Evolutionary conservation across 805 yeast genomes (phyloP).

Genomic region (Torulaspora franciscae): DNA sequence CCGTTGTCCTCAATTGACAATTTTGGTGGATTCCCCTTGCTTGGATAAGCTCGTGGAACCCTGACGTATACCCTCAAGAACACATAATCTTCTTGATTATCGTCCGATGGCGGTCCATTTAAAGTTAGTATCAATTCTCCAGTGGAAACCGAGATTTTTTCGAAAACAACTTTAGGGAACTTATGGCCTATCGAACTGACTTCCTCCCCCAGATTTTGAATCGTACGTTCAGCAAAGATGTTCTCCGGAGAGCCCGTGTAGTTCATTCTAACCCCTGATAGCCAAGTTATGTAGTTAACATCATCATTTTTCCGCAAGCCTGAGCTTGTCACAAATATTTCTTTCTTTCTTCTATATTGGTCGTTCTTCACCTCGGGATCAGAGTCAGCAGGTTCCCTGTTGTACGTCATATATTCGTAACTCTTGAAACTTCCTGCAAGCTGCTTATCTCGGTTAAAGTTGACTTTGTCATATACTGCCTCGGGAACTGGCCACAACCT

Average conservation of each 20-base stretch:
- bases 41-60: constrained; percentile 74
- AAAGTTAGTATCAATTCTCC: constrained; percentile 75
- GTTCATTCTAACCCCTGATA: constrained; percentile 78
- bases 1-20: constrained; percentile 76
- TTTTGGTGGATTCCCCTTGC: constrained; percentile 43
- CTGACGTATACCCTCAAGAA: constrained; percentile 66
- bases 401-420: constrained; percentile 45
- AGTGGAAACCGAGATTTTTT: constrained; percentile 80
- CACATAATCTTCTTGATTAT: constrained; percentile 40
- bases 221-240: constrained; percentile 35
- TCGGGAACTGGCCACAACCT: constrained; percentile 71
- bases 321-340: constrained; percentile 39
- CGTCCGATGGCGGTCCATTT: constrained; percentile 67
- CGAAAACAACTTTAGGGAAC: constrained; percentile 82
- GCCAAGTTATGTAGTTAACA: constrained; percentile 78
- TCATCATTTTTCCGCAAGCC: constrained; percentile 38
- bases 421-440: constrained; percentile 39
- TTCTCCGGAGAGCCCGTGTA: constrained; percentile 36
- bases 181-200: constrained; percentile 82
- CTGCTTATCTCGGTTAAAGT: constrained; percentile 39
- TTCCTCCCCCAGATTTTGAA: constrained; percentile 83
- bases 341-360: constrained; percentile 36
- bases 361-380: constrained; percentile 13
- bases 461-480: constrained; percentile 44
- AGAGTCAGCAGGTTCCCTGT: constrained; percentile 46